phyloP scores from a whole-genome alignment of 495 filamentous ascomycete species.

The Penicillium taxi region DNA sequence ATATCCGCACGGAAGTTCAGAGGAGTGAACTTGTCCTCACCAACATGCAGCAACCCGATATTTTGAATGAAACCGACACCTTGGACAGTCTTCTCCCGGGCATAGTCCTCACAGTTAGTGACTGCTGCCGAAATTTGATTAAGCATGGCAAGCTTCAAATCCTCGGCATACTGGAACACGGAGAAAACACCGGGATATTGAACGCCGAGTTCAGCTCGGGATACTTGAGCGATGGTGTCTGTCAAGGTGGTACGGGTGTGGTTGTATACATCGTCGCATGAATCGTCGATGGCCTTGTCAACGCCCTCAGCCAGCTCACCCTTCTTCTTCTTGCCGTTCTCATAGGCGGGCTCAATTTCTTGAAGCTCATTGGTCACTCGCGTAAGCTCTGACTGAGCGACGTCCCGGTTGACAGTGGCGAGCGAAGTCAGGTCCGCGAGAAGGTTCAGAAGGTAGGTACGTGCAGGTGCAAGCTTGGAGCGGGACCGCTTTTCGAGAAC shows the following conservation, averaged over 20 bases:
- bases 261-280: conserved; percentile 75
- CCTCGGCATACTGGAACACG: conserved; percentile 88
- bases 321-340: conserved; percentile 74
- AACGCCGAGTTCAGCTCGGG: conserved; percentile 68
- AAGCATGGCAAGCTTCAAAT: conserved; percentile 85
- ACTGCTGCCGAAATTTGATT: conserved; percentile 75
- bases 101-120: conserved; percentile 71
- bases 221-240: conserved; percentile 62
- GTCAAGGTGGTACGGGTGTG: conserved; percentile 68
- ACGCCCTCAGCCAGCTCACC: conserved; percentile 74
- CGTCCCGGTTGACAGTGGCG: conserved; percentile 78
- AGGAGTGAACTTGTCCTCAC: conserved; percentile 67
- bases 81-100: conserved; percentile 64
- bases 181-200: conserved; percentile 77
- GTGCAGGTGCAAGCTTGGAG: conserved; percentile 91
- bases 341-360: conserved; percentile 75
- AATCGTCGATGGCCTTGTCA: conserved; percentile 73
- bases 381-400: conserved; percentile 78
- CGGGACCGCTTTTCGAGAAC: conserved; percentile 92
- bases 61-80: conserved; percentile 85
- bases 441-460: conserved; percentile 92
- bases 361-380: conserved; percentile 71
- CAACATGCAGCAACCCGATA: conserved; percentile 80
- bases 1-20: conserved; percentile 79
- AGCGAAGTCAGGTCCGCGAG: conserved; percentile 75